Conservation (phyloP, 2,329 filamentous ascomycete genomes). For the Xylariaceae sp. region DNA sequence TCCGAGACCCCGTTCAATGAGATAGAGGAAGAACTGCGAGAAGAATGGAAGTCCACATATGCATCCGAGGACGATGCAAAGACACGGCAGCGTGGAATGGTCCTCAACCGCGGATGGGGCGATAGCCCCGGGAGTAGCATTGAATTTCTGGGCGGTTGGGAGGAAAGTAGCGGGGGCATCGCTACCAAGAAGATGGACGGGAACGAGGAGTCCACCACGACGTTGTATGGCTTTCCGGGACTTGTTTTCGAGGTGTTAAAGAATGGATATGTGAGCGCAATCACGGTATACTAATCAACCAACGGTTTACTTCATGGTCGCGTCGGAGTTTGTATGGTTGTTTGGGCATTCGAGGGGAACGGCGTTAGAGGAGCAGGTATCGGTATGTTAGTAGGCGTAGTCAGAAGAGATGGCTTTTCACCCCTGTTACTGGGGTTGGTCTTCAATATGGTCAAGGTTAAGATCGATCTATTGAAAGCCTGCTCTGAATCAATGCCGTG, state of each 20-base stretch:
- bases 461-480: too few species aligned
- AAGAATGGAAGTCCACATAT: conserved; percentile 65
- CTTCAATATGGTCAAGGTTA: too few species aligned
- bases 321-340: conserved; percentile 1
- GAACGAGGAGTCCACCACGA: conserved; percentile 61
- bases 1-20: conserved; percentile 76
- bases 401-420: neutral
- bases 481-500: too few species aligned
- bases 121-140: conserved; percentile 87
- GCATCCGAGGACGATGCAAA: conserved; percentile 48
- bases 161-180: conserved; percentile 58
- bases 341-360: neutral
- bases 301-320: neutral
- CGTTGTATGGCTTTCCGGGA: conserved; percentile 88
- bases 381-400: neutral
- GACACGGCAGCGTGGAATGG: conserved; percentile 66
- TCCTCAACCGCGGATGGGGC: conserved; percentile 84
- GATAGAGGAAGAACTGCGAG: conserved; percentile 62
- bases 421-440: neutral
- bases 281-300: conserved; percentile 71
- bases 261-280: conserved; percentile 81
- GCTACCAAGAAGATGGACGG: conserved; percentile 49
- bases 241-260: conserved; percentile 92
- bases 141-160: conserved; percentile 80
- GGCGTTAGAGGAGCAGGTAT: neutral